Evolutionary conservation across 345 rosid species (phyloP).

Genomic region (Hibiscus trionum): DNA sequence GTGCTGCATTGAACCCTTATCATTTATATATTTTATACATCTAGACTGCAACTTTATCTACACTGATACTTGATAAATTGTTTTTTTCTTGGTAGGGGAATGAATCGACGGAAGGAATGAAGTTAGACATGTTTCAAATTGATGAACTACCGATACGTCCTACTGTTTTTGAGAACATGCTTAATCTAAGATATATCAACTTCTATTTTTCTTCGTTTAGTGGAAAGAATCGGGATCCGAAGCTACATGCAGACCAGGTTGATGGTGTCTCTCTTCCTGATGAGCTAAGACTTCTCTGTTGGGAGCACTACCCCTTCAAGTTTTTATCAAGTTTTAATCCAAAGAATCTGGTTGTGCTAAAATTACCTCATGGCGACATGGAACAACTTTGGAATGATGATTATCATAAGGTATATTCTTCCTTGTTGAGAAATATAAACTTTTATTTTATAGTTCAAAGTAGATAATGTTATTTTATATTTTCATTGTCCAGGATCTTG

Average conservation of each 20-base stretch:
- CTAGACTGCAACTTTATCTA: too few species aligned
- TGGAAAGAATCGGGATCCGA: not conserved
- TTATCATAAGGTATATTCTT: not conserved
- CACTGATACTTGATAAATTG: not conserved
- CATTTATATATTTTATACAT: too few species aligned
- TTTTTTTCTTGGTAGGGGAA: conserved; percentile 19
- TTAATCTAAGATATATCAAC: conserved; percentile 19
- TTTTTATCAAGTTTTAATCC: not conserved
- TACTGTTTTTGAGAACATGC: conserved; percentile 24
- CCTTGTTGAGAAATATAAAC: too few species aligned
- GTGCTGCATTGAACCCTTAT: too few species aligned
- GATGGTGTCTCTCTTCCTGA: not conserved
- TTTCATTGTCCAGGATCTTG: conserved; percentile 12
- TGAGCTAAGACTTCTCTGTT: conserved; percentile 24
- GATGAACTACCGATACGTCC: conserved; percentile 11
- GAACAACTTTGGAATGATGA: not conserved
- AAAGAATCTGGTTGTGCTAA: not conserved
- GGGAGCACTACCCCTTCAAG: conserved; percentile 25
- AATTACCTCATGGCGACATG: not conserved
- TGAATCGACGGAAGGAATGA: conserved; percentile 23
- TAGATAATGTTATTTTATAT: too few species aligned
- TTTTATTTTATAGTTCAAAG: too few species aligned
- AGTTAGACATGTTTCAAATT: not conserved
- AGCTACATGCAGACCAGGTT: not conserved
- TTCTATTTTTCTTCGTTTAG: not conserved